phyloP scores from a whole-genome alignment of 495 filamentous ascomycete species.

The Hypomontagnella monticulosa region DNA sequence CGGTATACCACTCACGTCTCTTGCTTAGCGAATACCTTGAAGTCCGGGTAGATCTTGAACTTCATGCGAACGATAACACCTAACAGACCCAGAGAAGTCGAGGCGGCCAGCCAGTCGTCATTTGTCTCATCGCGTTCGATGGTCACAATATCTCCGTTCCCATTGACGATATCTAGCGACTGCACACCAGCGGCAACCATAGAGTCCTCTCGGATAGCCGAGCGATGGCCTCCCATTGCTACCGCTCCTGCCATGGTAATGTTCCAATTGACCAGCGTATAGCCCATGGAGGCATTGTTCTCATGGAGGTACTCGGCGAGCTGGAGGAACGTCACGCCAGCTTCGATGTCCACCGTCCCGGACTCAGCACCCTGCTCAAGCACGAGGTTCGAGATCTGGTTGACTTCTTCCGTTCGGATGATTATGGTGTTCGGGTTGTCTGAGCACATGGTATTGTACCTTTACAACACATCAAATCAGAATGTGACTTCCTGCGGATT shows the following conservation, averaged over 20 bases:
- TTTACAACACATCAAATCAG: slow-evolving; percentile 17
- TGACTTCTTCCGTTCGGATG: slow-evolving; percentile 57
- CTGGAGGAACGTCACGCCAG: slow-evolving; percentile 61
- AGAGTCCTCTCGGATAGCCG: slow-evolving; percentile 56
- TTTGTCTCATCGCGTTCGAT: slow-evolving; percentile 51
- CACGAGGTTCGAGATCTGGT: slow-evolving; percentile 50
- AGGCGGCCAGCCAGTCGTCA: slow-evolving; percentile 61
- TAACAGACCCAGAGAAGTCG: slow-evolving; percentile 57
- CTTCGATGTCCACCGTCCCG: slow-evolving; percentile 57
- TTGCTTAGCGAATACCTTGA: slow-evolving; percentile 60
- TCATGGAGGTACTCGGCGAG: slow-evolving; percentile 59
- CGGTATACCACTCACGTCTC: slow-evolving; percentile 49
- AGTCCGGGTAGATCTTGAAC: slow-evolving; percentile 57
- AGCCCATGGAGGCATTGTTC: slow-evolving; percentile 56
- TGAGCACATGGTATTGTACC: slow-evolving; percentile 62
- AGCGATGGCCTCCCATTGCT: slow-evolving; percentile 61
- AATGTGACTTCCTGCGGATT: neutral
- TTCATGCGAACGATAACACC: slow-evolving; percentile 58
- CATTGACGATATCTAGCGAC: slow-evolving; percentile 60
- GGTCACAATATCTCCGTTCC: slow-evolving; percentile 51
- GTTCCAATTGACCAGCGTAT: slow-evolving; percentile 63
- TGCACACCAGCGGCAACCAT: slow-evolving; percentile 62
- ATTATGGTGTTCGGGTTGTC: slow-evolving; percentile 53
- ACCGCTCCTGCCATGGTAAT: slow-evolving; percentile 61
- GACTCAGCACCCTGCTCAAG: slow-evolving; percentile 47